Percentiles rank a stretch among this genome's conserved stretches.
These are phyloP conservation scores for Penicillium cataractarum DNA, from an alignment of 495 filamentous ascomycete genomes.

Conservation along the genomic window DNA sequence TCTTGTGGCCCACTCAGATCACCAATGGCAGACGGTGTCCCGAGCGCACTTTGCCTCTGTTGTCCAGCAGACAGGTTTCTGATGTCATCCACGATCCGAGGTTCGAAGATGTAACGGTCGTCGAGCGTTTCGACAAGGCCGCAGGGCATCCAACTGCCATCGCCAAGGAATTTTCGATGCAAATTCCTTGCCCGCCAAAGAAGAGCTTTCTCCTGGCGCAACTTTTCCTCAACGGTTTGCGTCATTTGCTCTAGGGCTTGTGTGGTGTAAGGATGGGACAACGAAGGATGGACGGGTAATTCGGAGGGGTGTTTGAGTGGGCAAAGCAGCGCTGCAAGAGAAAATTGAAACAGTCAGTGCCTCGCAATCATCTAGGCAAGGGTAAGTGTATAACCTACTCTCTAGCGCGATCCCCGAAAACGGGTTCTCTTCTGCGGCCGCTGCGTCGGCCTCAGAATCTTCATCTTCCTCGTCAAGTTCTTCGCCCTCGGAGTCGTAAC, in stretches of 20 bases:
- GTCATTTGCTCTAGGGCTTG: slow-evolving; percentile 80
- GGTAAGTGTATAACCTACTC: slow-evolving; percentile 50
- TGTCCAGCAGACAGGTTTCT: slow-evolving; percentile 24
- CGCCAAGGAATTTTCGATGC: slow-evolving; percentile 75
- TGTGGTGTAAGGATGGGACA: slow-evolving; percentile 81
- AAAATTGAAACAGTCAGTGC: slow-evolving; percentile 17
- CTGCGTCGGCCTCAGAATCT: slow-evolving; percentile 73
- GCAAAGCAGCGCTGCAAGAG: slow-evolving; percentile 71
- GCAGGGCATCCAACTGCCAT: slow-evolving; percentile 77
- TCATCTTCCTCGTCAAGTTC: slow-evolving; percentile 75
- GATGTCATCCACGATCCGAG: slow-evolving; percentile 25
- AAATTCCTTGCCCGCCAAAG: slow-evolving; percentile 80
- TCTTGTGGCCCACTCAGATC: slow-evolving; percentile 16
- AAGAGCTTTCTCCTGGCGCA: slow-evolving; percentile 74
- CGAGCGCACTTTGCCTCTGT: slow-evolving; percentile 21
- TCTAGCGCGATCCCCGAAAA: slow-evolving; percentile 82
- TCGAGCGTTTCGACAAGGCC: slow-evolving; percentile 50
- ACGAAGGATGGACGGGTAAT: slow-evolving; percentile 78
- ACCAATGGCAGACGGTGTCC: slow-evolving; percentile 10
- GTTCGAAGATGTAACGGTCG: slow-evolving; percentile 47
- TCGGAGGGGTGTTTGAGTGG: slow-evolving; percentile 87
- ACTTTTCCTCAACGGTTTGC: slow-evolving; percentile 65
- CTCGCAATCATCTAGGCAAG: neutral
- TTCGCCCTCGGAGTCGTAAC: slow-evolving; percentile 85
- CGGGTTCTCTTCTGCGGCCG: slow-evolving; percentile 77